A percentile compares a stretch with the other conserved stretches of the same genome.
phyloP scores from a whole-genome alignment of 495 filamentous ascomycete genomes.

The Daldinia caldariorum region DNA sequence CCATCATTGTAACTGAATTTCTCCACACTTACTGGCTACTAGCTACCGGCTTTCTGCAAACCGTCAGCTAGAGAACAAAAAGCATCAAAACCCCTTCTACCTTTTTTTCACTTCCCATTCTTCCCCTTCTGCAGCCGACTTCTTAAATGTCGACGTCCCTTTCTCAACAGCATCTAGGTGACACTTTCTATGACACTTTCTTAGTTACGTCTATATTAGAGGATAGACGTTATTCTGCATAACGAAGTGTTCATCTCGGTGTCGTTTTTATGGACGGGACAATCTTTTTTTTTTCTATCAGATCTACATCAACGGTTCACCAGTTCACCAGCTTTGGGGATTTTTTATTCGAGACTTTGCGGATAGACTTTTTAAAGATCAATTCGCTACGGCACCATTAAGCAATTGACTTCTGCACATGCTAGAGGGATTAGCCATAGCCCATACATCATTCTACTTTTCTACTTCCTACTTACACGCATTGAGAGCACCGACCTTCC shows the following conservation, averaged over 20 bases:
- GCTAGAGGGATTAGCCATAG: constrained; percentile 5
- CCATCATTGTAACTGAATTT: constrained; percentile 18
- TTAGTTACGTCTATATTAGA: constrained; percentile 27
- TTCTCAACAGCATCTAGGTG: constrained; percentile 32
- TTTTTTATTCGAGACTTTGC: constrained; percentile 10
- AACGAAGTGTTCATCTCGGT: constrained; percentile 12
- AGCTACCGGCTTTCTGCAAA: constrained; percentile 32
- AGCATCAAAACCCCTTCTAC: constrained; percentile 41
- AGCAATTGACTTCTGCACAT: constrained; percentile 22
- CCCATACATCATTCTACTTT: constrained; percentile 18
- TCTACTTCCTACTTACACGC: constrained; percentile 13
- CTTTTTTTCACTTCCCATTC: constrained; percentile 23
- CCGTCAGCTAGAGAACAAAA: constrained; percentile 41
- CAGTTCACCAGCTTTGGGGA: constrained; percentile 17
- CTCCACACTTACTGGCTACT: constrained; percentile 10
- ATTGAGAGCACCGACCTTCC: constrained; percentile 16
- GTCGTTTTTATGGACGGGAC: constrained; percentile 9
- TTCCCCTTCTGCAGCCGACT: constrained; percentile 23
- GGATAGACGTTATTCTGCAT: constrained; percentile 38
- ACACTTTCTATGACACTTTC: constrained; percentile 24
- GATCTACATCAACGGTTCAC: constrained; percentile 2
- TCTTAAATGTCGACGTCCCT: constrained; percentile 32
- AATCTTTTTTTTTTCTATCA: constrained; percentile 9
- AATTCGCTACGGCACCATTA: background rate
- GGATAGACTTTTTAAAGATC: constrained; percentile 16